Evolutionary conservation across 306 rosid genomes (phyloP).

Genomic region (Cotoneaster glaucophyllus): DNA sequence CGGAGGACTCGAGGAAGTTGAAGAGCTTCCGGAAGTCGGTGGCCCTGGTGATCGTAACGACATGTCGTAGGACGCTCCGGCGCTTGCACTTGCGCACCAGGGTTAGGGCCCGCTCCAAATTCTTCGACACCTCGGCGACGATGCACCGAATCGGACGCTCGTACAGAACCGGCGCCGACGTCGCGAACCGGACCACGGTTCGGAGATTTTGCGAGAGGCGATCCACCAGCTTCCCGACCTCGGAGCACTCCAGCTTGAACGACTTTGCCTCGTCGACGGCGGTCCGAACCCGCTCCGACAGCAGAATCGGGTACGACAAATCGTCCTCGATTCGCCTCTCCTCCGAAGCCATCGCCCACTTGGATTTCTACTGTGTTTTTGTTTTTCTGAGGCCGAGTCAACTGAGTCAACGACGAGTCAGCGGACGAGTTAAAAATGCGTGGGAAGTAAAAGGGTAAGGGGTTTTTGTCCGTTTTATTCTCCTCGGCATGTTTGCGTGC

Average conservation of each 20-base stretch:
- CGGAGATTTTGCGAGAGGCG: slow-evolving; percentile 65
- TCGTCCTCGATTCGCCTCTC: slow-evolving; percentile 54
- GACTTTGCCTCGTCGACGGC: slow-evolving; percentile 51
- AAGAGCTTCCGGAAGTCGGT: slow-evolving; percentile 51
- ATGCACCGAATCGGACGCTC: slow-evolving; percentile 66
- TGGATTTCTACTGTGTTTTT: not conserved
- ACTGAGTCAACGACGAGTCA: slow-evolving; percentile 26
- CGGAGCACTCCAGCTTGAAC: slow-evolving; percentile 54
- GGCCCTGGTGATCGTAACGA: slow-evolving; percentile 49
- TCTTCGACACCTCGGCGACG: slow-evolving; percentile 43
- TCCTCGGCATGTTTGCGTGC: not conserved
- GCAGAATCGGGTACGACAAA: slow-evolving; percentile 53
- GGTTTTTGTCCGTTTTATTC: not conserved
- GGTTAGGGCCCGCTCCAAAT: slow-evolving; percentile 50
- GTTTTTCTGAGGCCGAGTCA: slow-evolving; percentile 7
- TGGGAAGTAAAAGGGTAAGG: not conserved
- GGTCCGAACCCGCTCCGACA: slow-evolving; percentile 57
- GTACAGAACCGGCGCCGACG: slow-evolving; percentile 39
- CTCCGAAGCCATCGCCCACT: slow-evolving; percentile 40
- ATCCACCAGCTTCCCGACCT: slow-evolving; percentile 58
- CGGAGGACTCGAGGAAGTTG: slow-evolving; percentile 41
- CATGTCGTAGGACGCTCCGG: slow-evolving; percentile 53
- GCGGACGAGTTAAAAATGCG: slow-evolving; percentile 14
- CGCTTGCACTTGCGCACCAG: slow-evolving; percentile 64
- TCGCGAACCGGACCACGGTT: slow-evolving; percentile 47